Percentiles rank a stretch among this genome's conserved stretches.
These are phyloP conservation scores for Cryphonectria radicalis DNA, from an alignment of 2,329 filamentous ascomycete genomes.

Conservation along the genomic window DNA sequence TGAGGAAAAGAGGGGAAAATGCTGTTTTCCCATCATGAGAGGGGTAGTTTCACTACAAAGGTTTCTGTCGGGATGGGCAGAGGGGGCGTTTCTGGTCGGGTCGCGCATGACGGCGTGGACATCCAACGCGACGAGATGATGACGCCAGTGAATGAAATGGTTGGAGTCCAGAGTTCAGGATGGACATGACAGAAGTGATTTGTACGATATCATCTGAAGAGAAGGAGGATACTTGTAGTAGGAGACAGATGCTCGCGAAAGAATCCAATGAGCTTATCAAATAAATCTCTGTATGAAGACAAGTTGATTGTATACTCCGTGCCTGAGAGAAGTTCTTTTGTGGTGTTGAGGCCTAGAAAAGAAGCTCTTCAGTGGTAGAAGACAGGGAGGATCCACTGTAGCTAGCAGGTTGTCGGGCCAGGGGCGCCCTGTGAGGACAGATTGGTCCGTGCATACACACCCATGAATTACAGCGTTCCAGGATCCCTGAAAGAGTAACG, in stretches of 20 bases:
- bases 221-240: neutral
- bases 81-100: neutral
- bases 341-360: neutral
- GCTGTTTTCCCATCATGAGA: too few relatives aligned
- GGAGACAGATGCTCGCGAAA: neutral
- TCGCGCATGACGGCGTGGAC: neutral
- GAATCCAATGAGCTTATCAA: neutral
- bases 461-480: neutral
- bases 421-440: neutral
- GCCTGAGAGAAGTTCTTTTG: neutral
- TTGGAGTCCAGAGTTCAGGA: too few relatives aligned
- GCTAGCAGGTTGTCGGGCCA: neutral
- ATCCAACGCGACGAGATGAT: neutral
- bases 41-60: neutral
- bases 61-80: neutral
- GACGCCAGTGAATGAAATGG: neutral
- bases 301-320: neutral
- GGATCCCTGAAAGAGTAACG: conserved; percentile 13
- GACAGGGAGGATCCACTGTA: neutral
- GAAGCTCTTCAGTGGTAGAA: neutral
- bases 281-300: neutral
- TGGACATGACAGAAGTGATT: neutral
- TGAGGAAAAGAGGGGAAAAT: too few relatives aligned
- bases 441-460: neutral
- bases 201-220: neutral